Percentiles rank a stretch among this genome's conserved stretches.
Evolutionary conservation across 2,329 filamentous ascomycete species (phyloP).

Genomic region (Colletotrichum filicis): DNA sequence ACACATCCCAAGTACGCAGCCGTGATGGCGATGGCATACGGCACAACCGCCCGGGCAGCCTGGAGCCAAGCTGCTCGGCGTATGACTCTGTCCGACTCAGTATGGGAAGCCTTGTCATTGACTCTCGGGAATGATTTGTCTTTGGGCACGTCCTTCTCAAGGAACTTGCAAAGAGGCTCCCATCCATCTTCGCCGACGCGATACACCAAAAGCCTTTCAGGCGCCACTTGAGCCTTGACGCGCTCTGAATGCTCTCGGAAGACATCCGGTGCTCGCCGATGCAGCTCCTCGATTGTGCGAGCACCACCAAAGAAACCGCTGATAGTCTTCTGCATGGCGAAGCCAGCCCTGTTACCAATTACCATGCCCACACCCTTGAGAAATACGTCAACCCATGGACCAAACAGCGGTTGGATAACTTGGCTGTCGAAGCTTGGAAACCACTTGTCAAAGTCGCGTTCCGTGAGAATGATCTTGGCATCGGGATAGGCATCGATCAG

Average conservation of each 20-base stretch:
- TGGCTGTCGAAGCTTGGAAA: slow-evolving; percentile 44
- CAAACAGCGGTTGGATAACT: slow-evolving; percentile 40
- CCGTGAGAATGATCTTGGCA: slow-evolving; percentile 46
- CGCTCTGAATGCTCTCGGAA: slow-evolving; percentile 28
- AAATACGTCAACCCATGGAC: slow-evolving; percentile 33
- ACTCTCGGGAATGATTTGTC: slow-evolving; percentile 45
- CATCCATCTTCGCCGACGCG: slow-evolving; percentile 48
- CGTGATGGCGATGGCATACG: neutral
- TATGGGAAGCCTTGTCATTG: slow-evolving; percentile 41
- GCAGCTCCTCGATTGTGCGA: neutral
- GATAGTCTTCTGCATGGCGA: slow-evolving; percentile 40
- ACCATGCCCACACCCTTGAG: slow-evolving; percentile 41
- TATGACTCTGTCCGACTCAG: slow-evolving; percentile 41
- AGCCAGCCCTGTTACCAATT: slow-evolving; percentile 44
- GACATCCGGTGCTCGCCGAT: neutral
- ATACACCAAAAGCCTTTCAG: slow-evolving; percentile 30
- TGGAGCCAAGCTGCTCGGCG: slow-evolving; percentile 59
- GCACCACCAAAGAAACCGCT: slow-evolving; percentile 41
- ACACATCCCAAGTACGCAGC: neutral
- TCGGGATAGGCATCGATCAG: slow-evolving; percentile 45
- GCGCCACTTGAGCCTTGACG: slow-evolving; percentile 24
- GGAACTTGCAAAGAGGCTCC: slow-evolving; percentile 54
- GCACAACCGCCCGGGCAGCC: neutral
- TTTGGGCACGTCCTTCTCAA: slow-evolving; percentile 47
- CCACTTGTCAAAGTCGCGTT: slow-evolving; percentile 46